phyloP scores from a whole-genome alignment of 2,329 filamentous ascomycete genomes.

The Colletotrichum magnum region DNA sequence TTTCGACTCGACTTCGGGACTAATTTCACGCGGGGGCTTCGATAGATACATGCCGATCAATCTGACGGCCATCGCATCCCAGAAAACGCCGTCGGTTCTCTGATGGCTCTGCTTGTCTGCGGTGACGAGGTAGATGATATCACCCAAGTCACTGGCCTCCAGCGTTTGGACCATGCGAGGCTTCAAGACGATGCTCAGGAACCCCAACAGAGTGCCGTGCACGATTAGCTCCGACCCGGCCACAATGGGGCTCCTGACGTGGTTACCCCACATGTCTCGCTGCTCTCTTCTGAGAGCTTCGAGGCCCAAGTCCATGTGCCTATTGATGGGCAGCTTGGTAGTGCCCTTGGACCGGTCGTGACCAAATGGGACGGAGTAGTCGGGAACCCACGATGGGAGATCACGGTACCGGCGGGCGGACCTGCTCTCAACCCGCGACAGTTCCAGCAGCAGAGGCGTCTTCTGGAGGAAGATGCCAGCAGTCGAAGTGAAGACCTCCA shows the following conservation, averaged over 20 bases:
- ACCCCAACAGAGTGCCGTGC: background rate
- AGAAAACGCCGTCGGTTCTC: too few relatives aligned
- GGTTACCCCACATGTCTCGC: background rate
- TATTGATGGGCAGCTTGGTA: background rate
- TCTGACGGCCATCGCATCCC: too few relatives aligned
- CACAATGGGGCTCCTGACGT: background rate
- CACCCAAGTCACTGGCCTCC: too few relatives aligned
- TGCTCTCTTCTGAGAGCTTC: background rate
- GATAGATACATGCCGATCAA: too few relatives aligned
- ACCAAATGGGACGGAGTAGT: background rate
- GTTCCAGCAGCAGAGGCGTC: slow-evolving; percentile 14
- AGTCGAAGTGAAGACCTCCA: slow-evolving; percentile 29
- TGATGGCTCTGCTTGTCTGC: too few relatives aligned
- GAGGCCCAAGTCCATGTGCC: background rate
- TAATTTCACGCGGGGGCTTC: too few relatives aligned
- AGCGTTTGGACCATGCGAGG: too few relatives aligned
- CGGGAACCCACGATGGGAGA: slow-evolving; percentile 35
- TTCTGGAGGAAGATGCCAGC: slow-evolving; percentile 19
- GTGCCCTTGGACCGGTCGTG: too few relatives aligned
- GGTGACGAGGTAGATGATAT: too few relatives aligned
- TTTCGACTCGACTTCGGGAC: too few relatives aligned
- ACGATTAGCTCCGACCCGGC: background rate
- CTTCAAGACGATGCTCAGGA: too few relatives aligned
- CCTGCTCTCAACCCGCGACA: slow-evolving; percentile 2
- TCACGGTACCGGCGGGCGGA: background rate